Percentiles rank a stretch among this genome's conserved stretches.
Conservation (phyloP, 306 rosid genomes). For the Pyrus betulifolia region DNA sequence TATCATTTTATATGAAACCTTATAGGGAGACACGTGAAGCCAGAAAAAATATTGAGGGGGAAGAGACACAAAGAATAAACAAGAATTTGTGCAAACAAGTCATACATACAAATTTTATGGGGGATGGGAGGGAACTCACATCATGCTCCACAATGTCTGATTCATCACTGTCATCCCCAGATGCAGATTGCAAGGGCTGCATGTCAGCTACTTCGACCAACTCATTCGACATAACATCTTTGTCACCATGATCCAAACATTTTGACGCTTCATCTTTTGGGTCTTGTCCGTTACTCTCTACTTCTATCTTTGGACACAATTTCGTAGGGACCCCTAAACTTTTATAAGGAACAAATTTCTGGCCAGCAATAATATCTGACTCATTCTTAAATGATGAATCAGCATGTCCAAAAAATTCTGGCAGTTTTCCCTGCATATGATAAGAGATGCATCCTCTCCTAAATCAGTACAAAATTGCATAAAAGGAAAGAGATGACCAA, state of each 20-base stretch:
- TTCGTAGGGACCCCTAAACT: slow-evolving; percentile 26
- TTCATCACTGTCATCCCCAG: slow-evolving; percentile 70
- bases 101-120: not conserved
- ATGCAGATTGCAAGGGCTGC: slow-evolving; percentile 32
- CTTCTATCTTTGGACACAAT: slow-evolving; percentile 33
- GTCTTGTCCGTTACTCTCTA: slow-evolving; percentile 30
- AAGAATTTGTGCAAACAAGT: not conserved
- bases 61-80: not conserved
- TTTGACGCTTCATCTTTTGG: slow-evolving; percentile 28
- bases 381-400: slow-evolving; percentile 21
- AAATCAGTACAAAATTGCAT: not conserved
- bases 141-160: slow-evolving; percentile 85
- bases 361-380: slow-evolving; percentile 26
- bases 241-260: slow-evolving; percentile 28
- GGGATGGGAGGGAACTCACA: slow-evolving; percentile 40
- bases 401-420: slow-evolving; percentile 9
- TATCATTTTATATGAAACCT: not conserved
- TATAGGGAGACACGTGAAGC: not conserved
- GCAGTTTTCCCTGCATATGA: slow-evolving; percentile 21
- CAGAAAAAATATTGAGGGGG: not conserved
- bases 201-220: slow-evolving; percentile 29
- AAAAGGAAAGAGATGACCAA: not conserved
- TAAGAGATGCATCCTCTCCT: slow-evolving; percentile 11
- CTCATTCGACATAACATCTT: slow-evolving; percentile 33
- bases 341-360: slow-evolving; percentile 23